Conservation (phyloP, 2,329 filamentous ascomycete genomes). For the Microthyrium microscopicum region DNA sequence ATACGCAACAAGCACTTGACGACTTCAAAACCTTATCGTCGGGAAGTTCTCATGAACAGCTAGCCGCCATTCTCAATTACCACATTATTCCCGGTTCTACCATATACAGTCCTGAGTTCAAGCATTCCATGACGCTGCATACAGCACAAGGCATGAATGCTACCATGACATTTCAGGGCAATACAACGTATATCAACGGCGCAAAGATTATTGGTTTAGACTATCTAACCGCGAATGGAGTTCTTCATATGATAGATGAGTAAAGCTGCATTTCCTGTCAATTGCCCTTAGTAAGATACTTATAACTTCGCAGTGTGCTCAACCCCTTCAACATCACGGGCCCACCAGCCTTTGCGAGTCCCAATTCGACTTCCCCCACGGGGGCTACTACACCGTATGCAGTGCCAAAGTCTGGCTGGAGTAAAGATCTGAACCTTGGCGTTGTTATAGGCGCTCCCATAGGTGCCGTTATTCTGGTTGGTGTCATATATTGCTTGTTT, state of each 20-base stretch:
- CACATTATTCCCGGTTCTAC: conserved; percentile 39
- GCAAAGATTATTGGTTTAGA: conserved; percentile 26
- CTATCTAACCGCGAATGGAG: conserved; percentile 27
- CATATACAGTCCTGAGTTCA: conserved; percentile 31
- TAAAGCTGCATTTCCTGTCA: too few relatives aligned
- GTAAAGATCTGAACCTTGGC: too few relatives aligned
- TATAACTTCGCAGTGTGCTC: too few relatives aligned
- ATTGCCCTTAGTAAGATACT: too few relatives aligned
- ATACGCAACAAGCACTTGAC: background rate
- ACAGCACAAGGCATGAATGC: conserved; percentile 22
- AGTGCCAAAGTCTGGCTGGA: too few relatives aligned
- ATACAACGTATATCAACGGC: conserved; percentile 26
- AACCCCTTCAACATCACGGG: too few relatives aligned
- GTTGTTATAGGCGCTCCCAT: too few relatives aligned
- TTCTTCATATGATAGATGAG: conserved; percentile 34
- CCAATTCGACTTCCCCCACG: too few relatives aligned
- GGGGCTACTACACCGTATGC: too few relatives aligned
- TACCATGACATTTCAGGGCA: conserved; percentile 20
- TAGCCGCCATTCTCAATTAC: conserved; percentile 38
- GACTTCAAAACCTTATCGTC: conserved; percentile 6
- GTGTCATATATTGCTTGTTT: too few relatives aligned
- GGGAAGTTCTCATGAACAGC: conserved; percentile 24
- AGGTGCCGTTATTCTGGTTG: too few relatives aligned
- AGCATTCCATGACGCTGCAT: conserved; percentile 23
- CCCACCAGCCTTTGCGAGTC: too few relatives aligned